phyloP scores from a whole-genome alignment of 2,329 filamentous ascomycete genomes.

The Fusarium concolor region DNA sequence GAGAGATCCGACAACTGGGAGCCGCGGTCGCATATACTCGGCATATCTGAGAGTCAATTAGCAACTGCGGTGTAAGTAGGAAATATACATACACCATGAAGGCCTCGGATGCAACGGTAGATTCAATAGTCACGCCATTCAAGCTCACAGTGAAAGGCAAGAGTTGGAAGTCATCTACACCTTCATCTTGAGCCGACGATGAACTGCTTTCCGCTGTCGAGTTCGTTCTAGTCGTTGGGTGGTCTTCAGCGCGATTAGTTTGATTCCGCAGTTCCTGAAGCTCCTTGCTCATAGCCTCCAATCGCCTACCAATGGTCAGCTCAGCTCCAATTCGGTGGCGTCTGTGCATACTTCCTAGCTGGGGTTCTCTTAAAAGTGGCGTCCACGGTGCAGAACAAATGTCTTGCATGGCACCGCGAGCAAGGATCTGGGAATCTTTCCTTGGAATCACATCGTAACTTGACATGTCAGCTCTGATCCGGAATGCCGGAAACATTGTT shows the following conservation, averaged over 20 bases:
- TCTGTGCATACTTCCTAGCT: constrained; percentile 25
- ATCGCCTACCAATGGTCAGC: constrained; percentile 2
- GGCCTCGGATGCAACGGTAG: constrained; percentile 7
- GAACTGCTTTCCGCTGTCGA: background rate
- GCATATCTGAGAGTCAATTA: constrained; percentile 26
- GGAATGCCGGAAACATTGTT: no score
- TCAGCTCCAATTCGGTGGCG: accelerated
- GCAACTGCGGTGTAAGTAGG: accelerated
- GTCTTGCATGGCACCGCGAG: constrained; percentile 29
- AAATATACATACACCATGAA: constrained; percentile 17
- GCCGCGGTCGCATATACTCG: constrained; percentile 28
- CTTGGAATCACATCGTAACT: constrained; percentile 40
- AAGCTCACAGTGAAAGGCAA: background rate
- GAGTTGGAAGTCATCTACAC: constrained; percentile 25
- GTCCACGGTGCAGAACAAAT: constrained; percentile 38
- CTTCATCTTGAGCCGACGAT: background rate
- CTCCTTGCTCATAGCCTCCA: constrained; percentile 38
- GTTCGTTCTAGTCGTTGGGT: background rate
- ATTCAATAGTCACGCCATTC: constrained; percentile 6
- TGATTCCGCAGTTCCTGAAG: constrained; percentile 36
- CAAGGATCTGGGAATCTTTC: constrained; percentile 36
- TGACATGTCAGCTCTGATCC: background rate
- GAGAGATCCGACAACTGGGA: constrained; percentile 24
- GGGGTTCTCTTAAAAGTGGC: constrained; percentile 34
- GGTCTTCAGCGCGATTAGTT: constrained; percentile 16